Evolutionary conservation across 139 green algal genomes (phyloP).

Genomic region (Chlorella sp.): DNA sequence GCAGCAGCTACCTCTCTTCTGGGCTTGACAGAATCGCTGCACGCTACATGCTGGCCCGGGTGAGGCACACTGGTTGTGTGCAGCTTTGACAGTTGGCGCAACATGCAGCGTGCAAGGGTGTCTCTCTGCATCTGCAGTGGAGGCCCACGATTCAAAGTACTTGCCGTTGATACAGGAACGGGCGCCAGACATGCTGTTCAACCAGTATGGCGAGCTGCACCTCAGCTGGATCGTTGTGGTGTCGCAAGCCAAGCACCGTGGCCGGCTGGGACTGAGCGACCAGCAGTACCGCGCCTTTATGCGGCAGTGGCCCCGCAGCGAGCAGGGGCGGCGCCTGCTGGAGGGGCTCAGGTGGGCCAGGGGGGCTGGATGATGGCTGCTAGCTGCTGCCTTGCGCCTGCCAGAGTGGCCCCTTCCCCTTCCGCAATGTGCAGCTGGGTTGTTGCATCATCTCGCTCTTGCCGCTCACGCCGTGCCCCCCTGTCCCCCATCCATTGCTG

Average conservation of each 20-base stretch:
- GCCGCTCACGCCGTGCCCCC: background rate
- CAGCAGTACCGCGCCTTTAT: background rate
- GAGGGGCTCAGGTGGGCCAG: background rate
- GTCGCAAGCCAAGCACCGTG: background rate
- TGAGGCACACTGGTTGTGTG: background rate
- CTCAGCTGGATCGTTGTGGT: background rate
- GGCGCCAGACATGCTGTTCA: background rate
- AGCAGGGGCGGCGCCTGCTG: conserved; percentile 1
- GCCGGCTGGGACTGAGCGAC: background rate
- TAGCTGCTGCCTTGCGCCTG: too few species aligned
- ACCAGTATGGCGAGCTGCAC: background rate
- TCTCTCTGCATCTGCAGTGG: too few species aligned
- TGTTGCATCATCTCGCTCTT: too few species aligned
- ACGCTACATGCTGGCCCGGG: background rate
- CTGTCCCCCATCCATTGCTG: too few species aligned
- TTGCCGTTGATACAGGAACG: background rate
- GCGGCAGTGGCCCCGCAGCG: background rate
- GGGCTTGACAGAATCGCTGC: background rate
- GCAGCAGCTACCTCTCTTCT: background rate
- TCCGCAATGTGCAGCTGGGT: background rate
- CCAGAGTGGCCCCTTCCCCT: too few species aligned
- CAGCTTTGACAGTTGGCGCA: too few species aligned
- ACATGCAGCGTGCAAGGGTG: too few species aligned
- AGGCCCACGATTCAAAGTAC: too few species aligned
- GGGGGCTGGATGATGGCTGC: background rate